Base-by-base conservation (phyloP, 768 basidiomycete species). In the Podaxis mareebaensis region DNA sequence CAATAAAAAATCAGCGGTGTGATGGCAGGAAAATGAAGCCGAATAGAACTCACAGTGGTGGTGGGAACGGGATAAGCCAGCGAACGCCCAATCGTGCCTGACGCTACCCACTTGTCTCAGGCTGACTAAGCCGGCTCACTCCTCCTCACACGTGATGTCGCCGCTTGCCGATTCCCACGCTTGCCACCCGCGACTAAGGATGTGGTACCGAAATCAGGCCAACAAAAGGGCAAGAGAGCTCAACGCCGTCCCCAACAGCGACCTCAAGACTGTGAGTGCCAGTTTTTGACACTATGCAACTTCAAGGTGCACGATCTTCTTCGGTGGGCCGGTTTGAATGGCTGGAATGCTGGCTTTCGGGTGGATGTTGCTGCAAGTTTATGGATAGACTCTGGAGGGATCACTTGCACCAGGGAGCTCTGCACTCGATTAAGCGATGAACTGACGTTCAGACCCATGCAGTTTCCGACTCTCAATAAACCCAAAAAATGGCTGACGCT, bases 401-500 rank as follows among this genome's bases (percentile, higher is more conserved):
- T 38, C 26, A 36, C 33, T n/a, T 33, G 33, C 53, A 54, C n/a
- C 36, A 10, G 13, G 49, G 24, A 26, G 49, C 15, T 55, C 54
- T 24, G 38, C 39, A 22, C 38, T 24, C 17, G 20, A 30, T 24
- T 30, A 20, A 30, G 22, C 15, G 4, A 30, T 38, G 38, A 39
- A 51, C 61, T 63, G 61, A 63, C 48, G 8, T 40, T 20, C 24
- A 17, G 22, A 6, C 15, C 36, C 48, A 22, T 20, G 22, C 44
- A 56, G 54, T 40, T 51, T 64, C 74, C 68, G 39, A 67, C 39
- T 52, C 60, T 63, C 40, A 58, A 42, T 28, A 68, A 67, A 66
- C 68, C 73, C 70, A 77, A 68, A 74, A 74, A 55, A 94, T 94
- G 92, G 92, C 93, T 81, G 93, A 95, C 77, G 78, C 89, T 78